Evolutionary conservation across 768 basidiomycete species (phyloP), one percentile per base, ranked within the genome.

Genomic region (Xerocomellus dryophilus): DNA sequence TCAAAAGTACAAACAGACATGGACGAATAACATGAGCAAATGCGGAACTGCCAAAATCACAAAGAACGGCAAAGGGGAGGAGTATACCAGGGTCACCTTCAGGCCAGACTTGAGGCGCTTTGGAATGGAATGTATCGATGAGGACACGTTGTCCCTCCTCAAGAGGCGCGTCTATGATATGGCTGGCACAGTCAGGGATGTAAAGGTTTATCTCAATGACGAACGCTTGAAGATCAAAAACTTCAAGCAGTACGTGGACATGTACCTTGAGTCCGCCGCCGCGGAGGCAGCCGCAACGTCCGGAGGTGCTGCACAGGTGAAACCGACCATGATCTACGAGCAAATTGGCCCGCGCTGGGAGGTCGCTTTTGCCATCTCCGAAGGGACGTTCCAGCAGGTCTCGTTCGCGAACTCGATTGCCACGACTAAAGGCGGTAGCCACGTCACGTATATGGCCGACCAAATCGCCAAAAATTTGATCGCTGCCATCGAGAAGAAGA

Each of bases 391-490:
- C 74, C 89, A 93, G 65, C 93, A 96, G 49, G 93, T 99, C 43
- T 96, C 97, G 21, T 99, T 98, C 66, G 94, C 93, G 63, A 99
- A 99, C 73, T 93, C 93, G 23, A 98, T 99, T 61, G 85, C 95
- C 7, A 99, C 97, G 3, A 91, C 81, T 54, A 99, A 98, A 67
- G 97, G 97, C 46, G 97, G 97, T 47, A 93, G 91, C 0, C 97
- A 99, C 67, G 96, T 99, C 61, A 78, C 76, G 21, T 76, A 81
- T 58, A 81, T 98, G 55, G 80, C 93, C 0, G 93, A 95, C 71
- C 93, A 95, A 69, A 80, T 99, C 47, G 84, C 93, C 20, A 94
- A 95, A 72, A 83, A 81, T 57, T 74, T 98, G 32, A 79, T 94
- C 57, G 75, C 86, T 14, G 80, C 81, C 7, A 93, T 98, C 60